Evolutionary conservation across 768 basidiomycete species (phyloP).

Genomic region (Boletellus sp.): DNA sequence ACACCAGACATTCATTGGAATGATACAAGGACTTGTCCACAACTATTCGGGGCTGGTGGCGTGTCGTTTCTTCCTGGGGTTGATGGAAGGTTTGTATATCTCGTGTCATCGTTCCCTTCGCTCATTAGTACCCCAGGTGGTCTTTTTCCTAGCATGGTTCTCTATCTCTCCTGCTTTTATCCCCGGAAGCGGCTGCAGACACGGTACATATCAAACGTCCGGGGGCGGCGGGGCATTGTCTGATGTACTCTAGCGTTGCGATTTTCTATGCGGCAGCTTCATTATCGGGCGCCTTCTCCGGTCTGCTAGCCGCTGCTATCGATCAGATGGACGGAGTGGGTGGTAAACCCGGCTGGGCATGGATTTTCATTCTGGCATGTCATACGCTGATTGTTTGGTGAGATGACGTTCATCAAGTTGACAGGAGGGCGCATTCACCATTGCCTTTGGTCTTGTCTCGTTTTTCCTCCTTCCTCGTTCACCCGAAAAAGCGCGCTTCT

Average conservation of each 20-base stretch:
- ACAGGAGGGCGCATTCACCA: slow-evolving; percentile 60
- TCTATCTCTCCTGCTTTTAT: slow-evolving; percentile 53
- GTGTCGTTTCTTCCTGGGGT: slow-evolving; percentile 48
- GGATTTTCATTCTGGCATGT: slow-evolving; percentile 53
- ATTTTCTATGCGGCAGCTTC: slow-evolving; percentile 43
- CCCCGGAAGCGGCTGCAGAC: slow-evolving; percentile 30
- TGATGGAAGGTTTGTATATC: slow-evolving; percentile 50
- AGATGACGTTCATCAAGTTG: background rate
- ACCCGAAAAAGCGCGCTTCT: slow-evolving; percentile 45
- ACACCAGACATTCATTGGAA: no score
- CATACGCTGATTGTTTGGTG: background rate
- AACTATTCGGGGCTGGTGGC: slow-evolving; percentile 51
- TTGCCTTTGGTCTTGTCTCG: slow-evolving; percentile 48
- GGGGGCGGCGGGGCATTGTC: slow-evolving; percentile 1
- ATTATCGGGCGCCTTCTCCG: slow-evolving; percentile 59
- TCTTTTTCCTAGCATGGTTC: slow-evolving; percentile 53
- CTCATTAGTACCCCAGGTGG: slow-evolving; percentile 39
- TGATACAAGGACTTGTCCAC: slow-evolving; percentile 39
- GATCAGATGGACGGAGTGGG: slow-evolving; percentile 50
- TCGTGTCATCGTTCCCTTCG: background rate
- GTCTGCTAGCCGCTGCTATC: slow-evolving; percentile 60
- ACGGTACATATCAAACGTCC: slow-evolving; percentile 3
- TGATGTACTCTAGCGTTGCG: slow-evolving; percentile 31
- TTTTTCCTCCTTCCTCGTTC: slow-evolving; percentile 49
- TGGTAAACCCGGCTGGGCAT: slow-evolving; percentile 57